Evolutionary conservation across 2,329 filamentous ascomycete species (phyloP).

Genomic region (Epichloe festucae): DNA sequence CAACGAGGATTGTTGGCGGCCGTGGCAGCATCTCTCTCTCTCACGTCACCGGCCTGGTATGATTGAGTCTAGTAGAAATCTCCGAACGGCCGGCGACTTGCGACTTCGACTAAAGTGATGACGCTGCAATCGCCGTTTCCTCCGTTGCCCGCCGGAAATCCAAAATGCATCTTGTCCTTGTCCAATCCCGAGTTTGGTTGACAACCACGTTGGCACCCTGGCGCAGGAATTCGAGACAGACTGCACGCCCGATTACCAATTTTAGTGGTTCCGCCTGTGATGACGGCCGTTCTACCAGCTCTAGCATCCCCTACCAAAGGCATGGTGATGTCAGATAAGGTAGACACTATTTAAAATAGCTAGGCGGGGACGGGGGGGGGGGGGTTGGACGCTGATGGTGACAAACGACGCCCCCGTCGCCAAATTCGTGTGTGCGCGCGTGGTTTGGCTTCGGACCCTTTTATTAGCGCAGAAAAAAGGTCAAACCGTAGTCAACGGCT

Average conservation of each 20-base stretch:
- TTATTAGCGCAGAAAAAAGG: no score
- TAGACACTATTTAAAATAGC: not conserved
- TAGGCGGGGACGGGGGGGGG: no score
- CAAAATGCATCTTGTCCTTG: conserved; percentile 8
- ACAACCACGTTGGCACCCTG: conserved; percentile 68
- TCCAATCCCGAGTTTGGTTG: conserved; percentile 66
- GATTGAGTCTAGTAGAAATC: no score
- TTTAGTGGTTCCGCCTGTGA: conserved; percentile 67
- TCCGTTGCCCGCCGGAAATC: conserved; percentile 18
- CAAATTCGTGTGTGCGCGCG: no score
- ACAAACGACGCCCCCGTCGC: no score
- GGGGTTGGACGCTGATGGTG: no score
- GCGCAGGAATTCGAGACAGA: conserved; percentile 62
- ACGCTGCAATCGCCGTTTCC: conserved; percentile 16
- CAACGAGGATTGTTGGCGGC: no score
- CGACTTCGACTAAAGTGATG: no score
- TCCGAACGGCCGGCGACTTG: no score
- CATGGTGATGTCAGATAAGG: conserved; percentile 23
- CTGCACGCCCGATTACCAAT: conserved; percentile 68
- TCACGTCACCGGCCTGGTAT: conserved; percentile 59
- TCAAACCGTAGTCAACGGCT: not conserved
- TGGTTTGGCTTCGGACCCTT: no score
- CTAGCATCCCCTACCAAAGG: conserved; percentile 41
- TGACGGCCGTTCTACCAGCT: conserved; percentile 63
- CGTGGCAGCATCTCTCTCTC: conserved; percentile 47